These are phyloP conservation scores for Crithidia acanthocephali DNA, from an alignment of 208 protist genomes.

Conservation along the genomic window DNA sequence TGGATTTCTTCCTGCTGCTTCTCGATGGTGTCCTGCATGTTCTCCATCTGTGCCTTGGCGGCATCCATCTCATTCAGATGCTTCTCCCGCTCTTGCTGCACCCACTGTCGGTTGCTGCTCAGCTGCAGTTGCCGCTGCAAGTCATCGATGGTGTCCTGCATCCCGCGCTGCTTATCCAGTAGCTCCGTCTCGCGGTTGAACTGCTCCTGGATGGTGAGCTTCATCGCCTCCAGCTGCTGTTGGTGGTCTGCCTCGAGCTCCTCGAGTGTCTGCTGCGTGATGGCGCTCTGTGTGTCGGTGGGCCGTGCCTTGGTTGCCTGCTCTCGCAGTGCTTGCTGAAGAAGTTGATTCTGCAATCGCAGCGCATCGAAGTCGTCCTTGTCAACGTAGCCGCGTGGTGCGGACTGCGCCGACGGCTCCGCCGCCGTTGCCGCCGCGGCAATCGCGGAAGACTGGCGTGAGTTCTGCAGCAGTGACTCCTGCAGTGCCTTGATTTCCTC, in stretches of 20 bases:
- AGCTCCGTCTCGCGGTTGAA: slow-evolving; percentile 52
- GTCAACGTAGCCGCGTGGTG: slow-evolving; percentile 44
- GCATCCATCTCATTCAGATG: slow-evolving; percentile 39
- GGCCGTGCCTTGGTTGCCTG: slow-evolving; percentile 31
- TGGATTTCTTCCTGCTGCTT: slow-evolving; percentile 4
- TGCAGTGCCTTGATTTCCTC: slow-evolving; percentile 49
- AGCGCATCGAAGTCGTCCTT: slow-evolving; percentile 66
- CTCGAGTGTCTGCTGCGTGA: slow-evolving; percentile 50
- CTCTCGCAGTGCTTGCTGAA: slow-evolving; percentile 61
- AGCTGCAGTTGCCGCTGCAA: slow-evolving; percentile 40
- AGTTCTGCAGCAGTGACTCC: slow-evolving; percentile 25
- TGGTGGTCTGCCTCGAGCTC: slow-evolving; percentile 66
- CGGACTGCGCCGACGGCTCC: background rate
- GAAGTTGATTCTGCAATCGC: slow-evolving; percentile 58
- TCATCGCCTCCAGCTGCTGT: slow-evolving; percentile 67
- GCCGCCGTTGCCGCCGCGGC: background rate
- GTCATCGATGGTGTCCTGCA: slow-evolving; percentile 48
- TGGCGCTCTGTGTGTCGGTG: slow-evolving; percentile 30
- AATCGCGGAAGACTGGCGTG: background rate
- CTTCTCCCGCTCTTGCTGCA: slow-evolving; percentile 50
- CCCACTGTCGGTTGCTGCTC: slow-evolving; percentile 40
- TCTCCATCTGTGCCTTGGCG: slow-evolving; percentile 23
- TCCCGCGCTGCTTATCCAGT: slow-evolving; percentile 33
- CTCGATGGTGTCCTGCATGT: slow-evolving; percentile 22
- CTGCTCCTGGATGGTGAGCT: slow-evolving; percentile 54